Percentiles rank a stretch among this genome's conserved stretches.
These are phyloP conservation scores for Ichthyophthirius multifiliis DNA, from an alignment of 169 alveolate genomes.

Conservation along the genomic window DNA sequence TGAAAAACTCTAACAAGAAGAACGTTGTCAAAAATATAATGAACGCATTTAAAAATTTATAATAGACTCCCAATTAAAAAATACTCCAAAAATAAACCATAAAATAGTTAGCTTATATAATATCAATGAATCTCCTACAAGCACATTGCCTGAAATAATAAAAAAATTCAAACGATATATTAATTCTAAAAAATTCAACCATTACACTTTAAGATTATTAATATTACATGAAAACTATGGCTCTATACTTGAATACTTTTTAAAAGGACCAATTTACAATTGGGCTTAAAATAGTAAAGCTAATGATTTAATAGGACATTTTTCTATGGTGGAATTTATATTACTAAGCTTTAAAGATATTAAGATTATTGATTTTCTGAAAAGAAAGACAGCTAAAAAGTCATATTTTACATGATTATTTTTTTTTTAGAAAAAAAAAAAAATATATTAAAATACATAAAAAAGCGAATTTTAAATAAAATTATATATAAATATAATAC, in stretches of 20 bases:
- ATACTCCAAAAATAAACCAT: neutral
- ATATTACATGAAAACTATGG: neutral
- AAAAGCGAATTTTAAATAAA: too few species aligned
- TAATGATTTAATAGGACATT: neutral
- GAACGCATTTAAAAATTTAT: conserved; percentile 2
- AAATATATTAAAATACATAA: too few species aligned
- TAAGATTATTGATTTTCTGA: neutral
- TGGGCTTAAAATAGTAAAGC: neutral
- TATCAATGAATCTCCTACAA: neutral
- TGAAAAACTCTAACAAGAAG: neutral
- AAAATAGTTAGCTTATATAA: neutral
- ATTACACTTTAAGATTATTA: neutral
- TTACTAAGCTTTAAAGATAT: neutral
- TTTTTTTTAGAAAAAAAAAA: too few species aligned
- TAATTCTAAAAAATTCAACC: neutral
- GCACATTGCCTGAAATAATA: neutral
- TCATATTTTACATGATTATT: too few species aligned
- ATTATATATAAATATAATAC: too few species aligned
- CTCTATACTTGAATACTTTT: neutral
- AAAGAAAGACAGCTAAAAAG: too few species aligned
- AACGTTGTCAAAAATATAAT: neutral
- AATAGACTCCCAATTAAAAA: neutral
- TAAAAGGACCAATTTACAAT: neutral
- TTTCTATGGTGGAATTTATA: neutral
- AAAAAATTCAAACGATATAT: neutral